Base-by-base conservation (phyloP, 2,329 filamentous ascomycete genomes). In the Rutstroemia sp. region DNA sequence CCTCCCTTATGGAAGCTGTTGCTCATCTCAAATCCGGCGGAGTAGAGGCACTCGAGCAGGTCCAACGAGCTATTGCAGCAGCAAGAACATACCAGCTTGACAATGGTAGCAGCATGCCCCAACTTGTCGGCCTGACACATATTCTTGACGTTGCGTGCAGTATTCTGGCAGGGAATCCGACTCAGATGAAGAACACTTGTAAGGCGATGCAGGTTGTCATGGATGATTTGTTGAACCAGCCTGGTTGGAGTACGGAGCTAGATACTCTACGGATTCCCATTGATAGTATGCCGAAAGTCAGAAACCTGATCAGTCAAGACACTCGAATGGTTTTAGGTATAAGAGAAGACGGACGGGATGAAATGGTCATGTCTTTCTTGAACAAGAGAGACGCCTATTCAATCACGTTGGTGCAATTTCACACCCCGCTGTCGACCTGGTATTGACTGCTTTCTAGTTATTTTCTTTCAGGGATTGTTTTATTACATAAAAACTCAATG, bases 31-130 rank as follows among this genome's bases (percentile, higher is more conserved):
- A 82, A 59, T 80, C 79, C 7, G 78, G 78, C 58, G 82, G 82
- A 51, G 75, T 82, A 9, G 86, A 89, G 58, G 79, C 80, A 58
- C 73, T 86, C n/a, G 83, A 88, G 60, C 79, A 85, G 57, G 83
- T 89, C 34, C 86, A 90, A 64, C 77, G 80, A 46, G 88, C 87
- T 52, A 80, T 92, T 61, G 88, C 88, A n/a, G 80, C 85, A 51
- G 87, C 84, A 5, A 77, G 85, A 57, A 88, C 86, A 63, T 79
- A 85, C 54, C 88, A 92, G 66, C 74, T 88, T 10, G 81, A 88
- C 40, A 76, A 79, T 1, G 76, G 79, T n/a, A 76, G 81, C 54
- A 76, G 78, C 45, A 78, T 89, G 40, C 80, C 83, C 5, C 87
- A 89, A 63, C 76, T 91, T 16, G 79, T 83, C 54, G 76, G 84